Percentiles rank a stretch among this genome's conserved stretches.
These are phyloP conservation scores for Phialophora tarda DNA, from an alignment of 2,329 filamentous ascomycete genomes.

Conservation along the genomic window DNA sequence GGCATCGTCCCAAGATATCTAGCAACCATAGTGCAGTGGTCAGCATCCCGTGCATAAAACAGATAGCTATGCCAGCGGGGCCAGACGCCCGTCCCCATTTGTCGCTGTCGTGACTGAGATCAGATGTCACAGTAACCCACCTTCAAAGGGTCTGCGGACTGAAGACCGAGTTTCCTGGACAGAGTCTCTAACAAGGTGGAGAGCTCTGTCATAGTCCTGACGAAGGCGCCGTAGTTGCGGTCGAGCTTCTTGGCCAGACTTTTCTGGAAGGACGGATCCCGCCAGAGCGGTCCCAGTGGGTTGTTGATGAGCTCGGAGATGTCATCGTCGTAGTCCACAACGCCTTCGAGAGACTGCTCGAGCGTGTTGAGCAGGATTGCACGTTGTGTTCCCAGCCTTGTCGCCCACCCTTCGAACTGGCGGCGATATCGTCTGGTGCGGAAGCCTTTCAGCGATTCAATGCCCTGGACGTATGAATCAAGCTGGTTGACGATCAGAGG, in stretches of 20 bases:
- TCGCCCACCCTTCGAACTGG: slow-evolving; percentile 29
- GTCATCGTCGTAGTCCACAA: slow-evolving; percentile 36
- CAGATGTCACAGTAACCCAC: neutral
- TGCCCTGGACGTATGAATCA: slow-evolving; percentile 12
- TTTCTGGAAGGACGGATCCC: slow-evolving; percentile 24
- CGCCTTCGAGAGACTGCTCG: slow-evolving; percentile 30
- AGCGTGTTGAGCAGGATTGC: slow-evolving; percentile 32
- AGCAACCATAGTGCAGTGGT: neutral
- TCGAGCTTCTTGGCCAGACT: slow-evolving; percentile 26
- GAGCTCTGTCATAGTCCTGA: slow-evolving; percentile 34
- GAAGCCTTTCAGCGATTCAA: slow-evolving; percentile 10
- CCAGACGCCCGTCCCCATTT: neutral
- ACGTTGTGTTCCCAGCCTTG: slow-evolving; percentile 33
- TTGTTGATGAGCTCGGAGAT: slow-evolving; percentile 26
- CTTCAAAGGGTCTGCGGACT: slow-evolving; percentile 2
- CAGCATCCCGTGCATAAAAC: neutral
- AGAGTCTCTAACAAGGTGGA: slow-evolving; percentile 7
- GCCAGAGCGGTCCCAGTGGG: slow-evolving; percentile 31
- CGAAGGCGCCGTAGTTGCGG: slow-evolving; percentile 28
- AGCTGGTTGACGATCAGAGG: slow-evolving; percentile 41
- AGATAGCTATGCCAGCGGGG: neutral
- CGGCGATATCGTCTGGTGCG: slow-evolving; percentile 23
- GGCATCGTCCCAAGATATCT: slow-evolving; percentile 11
- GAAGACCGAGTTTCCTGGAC: slow-evolving; percentile 8
- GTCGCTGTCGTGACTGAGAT: neutral